Evolutionary conservation across 257 asterid genomes (phyloP), one percentile per base, ranked within the genome.

Genomic region (Solanum chmielewskii): DNA sequence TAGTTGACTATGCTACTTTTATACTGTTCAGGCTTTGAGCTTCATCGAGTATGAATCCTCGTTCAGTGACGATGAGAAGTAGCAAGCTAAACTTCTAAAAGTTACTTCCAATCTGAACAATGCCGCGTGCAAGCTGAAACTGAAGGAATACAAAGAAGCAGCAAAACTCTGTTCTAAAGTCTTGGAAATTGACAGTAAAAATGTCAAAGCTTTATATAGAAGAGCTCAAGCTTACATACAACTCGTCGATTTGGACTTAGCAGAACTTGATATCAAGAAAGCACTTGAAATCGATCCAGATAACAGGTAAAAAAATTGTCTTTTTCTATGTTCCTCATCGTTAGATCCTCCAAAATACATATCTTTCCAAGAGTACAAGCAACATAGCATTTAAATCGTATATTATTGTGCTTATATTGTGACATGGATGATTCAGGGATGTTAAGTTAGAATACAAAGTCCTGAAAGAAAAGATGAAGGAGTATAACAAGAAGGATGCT

Each of bases 231-330:
- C 96, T 13, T 90, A 92, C 68, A 92, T 92, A 9, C 89, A 91
- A 44, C 89, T 91, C 35, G 91, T 88, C 3, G 96, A 94, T 70
- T 88, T 94, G 87, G 96, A 94, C 18, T 76, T 91, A 76, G 96
- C 96, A 11, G 93, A 94, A 89, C 27, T 60, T 12, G 98, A 93
- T 86, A 91, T 94, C 85, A 92, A 92, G 89, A 92, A 86, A 73
- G 95, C 96, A 33, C 94, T 93, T 44, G 95, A 94, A 91, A 90
- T 93, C 11, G 94, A 94, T 83, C 97, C 96, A 0, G 93, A 91
- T 56, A 92, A 91, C 89, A 90, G 93, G 95, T 93, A 85, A 52
- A 70, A 49, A 4, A 4, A 25, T 20, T 35, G 29, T 59, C 5
- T 35, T 33, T 33, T 35, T 0, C 25, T 35, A 20, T 73, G 81